phyloP scores from a whole-genome alignment of 768 basidiomycete species.

The Suillus sp. region DNA sequence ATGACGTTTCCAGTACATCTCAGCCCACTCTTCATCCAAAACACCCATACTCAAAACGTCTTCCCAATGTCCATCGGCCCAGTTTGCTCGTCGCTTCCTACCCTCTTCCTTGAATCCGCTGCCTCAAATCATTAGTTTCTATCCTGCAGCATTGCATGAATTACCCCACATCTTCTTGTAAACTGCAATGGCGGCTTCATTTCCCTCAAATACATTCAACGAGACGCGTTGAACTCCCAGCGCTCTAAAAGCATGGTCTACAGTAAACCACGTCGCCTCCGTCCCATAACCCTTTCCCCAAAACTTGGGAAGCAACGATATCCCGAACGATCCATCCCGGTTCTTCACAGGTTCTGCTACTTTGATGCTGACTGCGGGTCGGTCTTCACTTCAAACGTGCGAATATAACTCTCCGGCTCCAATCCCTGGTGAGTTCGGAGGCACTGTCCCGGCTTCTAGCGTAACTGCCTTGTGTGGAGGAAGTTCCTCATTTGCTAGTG shows the following conservation, averaged over 20 bases:
- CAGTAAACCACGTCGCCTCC: constrained; percentile 20
- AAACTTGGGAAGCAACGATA: constrained; percentile 25
- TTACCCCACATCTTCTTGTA: constrained; percentile 35
- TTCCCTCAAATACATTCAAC: constrained; percentile 24
- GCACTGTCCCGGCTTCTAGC: no score
- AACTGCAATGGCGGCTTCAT: constrained; percentile 23
- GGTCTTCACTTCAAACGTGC: no score
- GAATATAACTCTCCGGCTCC: neutral
- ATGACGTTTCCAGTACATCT: neutral
- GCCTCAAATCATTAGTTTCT: neutral
- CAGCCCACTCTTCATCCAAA: constrained; percentile 36
- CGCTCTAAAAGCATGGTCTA: constrained; percentile 26
- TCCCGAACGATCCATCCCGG: constrained; percentile 28
- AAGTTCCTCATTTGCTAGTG: no score
- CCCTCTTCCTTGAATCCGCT: constrained; percentile 40
- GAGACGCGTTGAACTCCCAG: constrained; percentile 35
- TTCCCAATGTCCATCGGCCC: constrained; percentile 35
- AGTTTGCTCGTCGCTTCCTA: constrained; percentile 31
- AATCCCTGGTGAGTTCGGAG: no score
- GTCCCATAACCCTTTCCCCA: constrained; percentile 31
- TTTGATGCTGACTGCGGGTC: constrained; percentile 11
- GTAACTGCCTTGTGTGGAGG: no score
- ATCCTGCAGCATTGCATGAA: neutral
- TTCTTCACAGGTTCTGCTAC: constrained; percentile 27
- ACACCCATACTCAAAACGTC: constrained; percentile 37